These are phyloP conservation scores for Acidomyces sp. DNA, from an alignment of 495 filamentous ascomycete genomes.

Conservation along the genomic window DNA sequence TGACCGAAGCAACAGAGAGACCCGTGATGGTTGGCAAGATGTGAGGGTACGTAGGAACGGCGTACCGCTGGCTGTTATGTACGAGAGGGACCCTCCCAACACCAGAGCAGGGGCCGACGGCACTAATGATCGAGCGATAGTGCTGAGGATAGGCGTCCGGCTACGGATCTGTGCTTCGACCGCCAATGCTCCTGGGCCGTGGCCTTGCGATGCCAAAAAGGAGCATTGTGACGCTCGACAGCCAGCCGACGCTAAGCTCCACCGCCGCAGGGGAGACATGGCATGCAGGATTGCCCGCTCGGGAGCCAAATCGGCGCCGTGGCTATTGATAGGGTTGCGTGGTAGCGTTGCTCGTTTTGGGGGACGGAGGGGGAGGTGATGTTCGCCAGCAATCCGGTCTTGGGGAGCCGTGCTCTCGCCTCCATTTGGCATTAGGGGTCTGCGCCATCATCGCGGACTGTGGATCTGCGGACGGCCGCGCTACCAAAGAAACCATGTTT, in stretches of 20 bases:
- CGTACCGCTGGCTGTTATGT: constrained; percentile 6
- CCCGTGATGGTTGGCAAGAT: constrained; percentile 1
- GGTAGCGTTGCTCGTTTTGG: too few relatives aligned
- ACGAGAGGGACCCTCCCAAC: constrained; percentile 2
- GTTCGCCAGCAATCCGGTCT: constrained; percentile 1
- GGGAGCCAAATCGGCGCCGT: background rate
- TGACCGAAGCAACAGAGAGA: constrained; percentile 8
- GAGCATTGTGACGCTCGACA: constrained; percentile 2
- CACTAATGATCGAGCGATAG: background rate
- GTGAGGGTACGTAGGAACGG: background rate
- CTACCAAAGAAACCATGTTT: too few relatives aligned
- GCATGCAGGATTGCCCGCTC: constrained; percentile 4
- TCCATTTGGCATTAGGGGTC: too few relatives aligned
- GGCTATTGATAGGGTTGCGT: constrained; percentile 7
- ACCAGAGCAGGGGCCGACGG: background rate
- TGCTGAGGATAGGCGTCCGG: constrained; percentile 1
- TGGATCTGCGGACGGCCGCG: too few relatives aligned
- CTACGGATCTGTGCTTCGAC: constrained; percentile 2
- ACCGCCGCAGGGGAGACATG: constrained; percentile 4
- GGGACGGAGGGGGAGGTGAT: too few relatives aligned
- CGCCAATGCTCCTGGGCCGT: constrained; percentile 9
- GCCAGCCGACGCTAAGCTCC: constrained; percentile 6
- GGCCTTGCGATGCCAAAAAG: background rate
- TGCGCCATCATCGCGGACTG: too few relatives aligned
- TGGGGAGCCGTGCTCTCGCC: too few relatives aligned